A percentile compares a stretch with the other conserved stretches of the same genome.
These are phyloP conservation scores for Neopestalotiopsis sp. DNA, from an alignment of 2,329 filamentous ascomycete species.

Conservation along the genomic window DNA sequence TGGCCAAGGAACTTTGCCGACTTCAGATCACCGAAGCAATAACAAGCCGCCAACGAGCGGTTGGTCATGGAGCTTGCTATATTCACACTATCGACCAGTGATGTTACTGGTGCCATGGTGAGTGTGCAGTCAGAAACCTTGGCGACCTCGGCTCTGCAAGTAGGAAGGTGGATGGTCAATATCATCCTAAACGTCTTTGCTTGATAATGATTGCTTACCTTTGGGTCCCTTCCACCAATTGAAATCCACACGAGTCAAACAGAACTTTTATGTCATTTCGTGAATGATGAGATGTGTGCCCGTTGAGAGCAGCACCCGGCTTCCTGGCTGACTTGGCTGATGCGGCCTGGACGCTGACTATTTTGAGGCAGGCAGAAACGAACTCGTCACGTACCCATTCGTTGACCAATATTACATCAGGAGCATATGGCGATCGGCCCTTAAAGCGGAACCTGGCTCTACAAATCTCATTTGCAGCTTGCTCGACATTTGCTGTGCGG, in stretches of 20 bases:
- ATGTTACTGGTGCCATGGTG: too few species aligned
- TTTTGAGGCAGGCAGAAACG: conserved; percentile 49
- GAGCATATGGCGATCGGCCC: conserved; percentile 64
- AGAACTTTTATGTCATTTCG: too few species aligned
- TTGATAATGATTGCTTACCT: not conserved
- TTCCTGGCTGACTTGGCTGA: too few species aligned
- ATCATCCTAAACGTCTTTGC: too few species aligned
- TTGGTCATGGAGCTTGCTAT: not conserved
- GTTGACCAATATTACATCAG: conserved; percentile 68
- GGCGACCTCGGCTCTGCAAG: too few species aligned
- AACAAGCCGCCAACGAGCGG: conserved; percentile 48
- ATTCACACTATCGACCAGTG: too few species aligned
- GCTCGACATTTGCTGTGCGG: conserved; percentile 58
- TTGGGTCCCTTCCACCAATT: too few species aligned
- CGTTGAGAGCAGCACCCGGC: too few species aligned
- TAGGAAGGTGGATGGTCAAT: too few species aligned
- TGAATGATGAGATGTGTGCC: too few species aligned
- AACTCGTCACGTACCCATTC: conserved; percentile 64
- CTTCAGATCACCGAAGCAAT: conserved; percentile 54
- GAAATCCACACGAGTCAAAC: too few species aligned
- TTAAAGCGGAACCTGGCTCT: conserved; percentile 59
- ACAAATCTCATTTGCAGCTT: conserved; percentile 58
- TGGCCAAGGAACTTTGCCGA: conserved; percentile 65
- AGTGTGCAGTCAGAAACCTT: too few species aligned
- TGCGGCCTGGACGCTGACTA: conserved; percentile 33